Conservation (phyloP, 768 basidiomycete species). For the Pleurotus eryngii region DNA sequence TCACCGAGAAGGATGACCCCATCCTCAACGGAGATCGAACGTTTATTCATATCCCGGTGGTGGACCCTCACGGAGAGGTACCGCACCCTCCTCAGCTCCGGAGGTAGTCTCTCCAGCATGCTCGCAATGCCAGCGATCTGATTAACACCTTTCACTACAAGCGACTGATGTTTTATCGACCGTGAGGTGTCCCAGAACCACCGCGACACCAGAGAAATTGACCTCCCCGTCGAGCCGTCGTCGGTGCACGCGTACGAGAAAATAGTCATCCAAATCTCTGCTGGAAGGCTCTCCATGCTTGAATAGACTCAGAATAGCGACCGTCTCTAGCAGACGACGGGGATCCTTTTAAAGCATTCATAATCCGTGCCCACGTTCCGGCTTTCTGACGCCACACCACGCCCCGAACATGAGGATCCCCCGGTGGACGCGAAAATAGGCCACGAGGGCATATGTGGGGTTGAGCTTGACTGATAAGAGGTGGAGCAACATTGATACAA, state of each 20-base stretch:
- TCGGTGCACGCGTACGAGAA: conserved; percentile 34
- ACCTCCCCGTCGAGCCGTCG: conserved; percentile 30
- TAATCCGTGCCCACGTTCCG: neutral
- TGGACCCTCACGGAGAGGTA: conserved; percentile 7
- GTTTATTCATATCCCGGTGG: conserved; percentile 1
- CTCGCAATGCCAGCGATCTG: conserved; percentile 23
- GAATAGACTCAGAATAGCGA: neutral
- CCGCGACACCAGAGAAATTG: conserved; percentile 32
- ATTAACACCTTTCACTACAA: conserved; percentile 22
- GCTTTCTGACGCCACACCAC: conserved; percentile 6
- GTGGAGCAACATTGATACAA: too few species aligned
- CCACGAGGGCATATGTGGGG: neutral
- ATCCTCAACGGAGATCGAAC: conserved; percentile 1
- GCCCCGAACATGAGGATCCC: conserved; percentile 6
- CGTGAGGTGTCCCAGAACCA: conserved; percentile 23
- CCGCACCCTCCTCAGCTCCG: neutral
- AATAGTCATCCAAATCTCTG: conserved; percentile 27
- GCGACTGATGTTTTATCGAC: conserved; percentile 25
- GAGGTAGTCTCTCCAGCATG: conserved; percentile 14
- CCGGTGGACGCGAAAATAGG: neutral
- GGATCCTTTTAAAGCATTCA: too few species aligned
- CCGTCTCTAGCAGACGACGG: too few species aligned
- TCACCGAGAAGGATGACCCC: neutral
- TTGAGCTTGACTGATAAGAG: too few species aligned
- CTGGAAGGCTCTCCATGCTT: conserved; percentile 13